Conservation (phyloP, 2,329 filamentous ascomycete species). For the Scedosporium dehoogii region DNA sequence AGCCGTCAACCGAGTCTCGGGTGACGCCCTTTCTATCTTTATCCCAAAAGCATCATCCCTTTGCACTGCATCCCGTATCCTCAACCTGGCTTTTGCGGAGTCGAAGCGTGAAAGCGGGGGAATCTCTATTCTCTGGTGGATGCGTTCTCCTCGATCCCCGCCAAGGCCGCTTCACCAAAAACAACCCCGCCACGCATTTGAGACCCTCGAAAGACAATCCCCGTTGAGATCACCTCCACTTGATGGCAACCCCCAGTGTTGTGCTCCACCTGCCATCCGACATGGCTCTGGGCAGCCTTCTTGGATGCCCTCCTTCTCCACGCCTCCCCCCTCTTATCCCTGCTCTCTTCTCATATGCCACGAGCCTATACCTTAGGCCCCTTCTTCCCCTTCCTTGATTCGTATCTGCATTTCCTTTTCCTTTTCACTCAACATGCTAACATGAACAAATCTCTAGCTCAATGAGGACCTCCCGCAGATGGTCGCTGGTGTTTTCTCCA, state of each 20-base stretch:
- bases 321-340: neutral
- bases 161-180: neutral
- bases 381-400: neutral
- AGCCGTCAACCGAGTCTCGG: slow-evolving; percentile 4
- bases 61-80: neutral
- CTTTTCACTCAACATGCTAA: neutral
- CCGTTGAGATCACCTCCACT: neutral
- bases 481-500: slow-evolving; percentile 96
- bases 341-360: neutral
- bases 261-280: neutral
- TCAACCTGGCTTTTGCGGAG: neutral
- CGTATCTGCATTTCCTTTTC: neutral
- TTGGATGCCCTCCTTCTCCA: neutral
- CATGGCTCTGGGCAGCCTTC: neutral
- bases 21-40: neutral
- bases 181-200: neutral
- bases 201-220: neutral
- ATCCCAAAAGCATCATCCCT: neutral
- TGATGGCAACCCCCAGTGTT: neutral
- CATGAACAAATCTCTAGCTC: slow-evolving; percentile 48
- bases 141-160: neutral
- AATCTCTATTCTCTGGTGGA: neutral
- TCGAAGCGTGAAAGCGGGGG: neutral
- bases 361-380: neutral
- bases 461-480: slow-evolving; percentile 97